Base-by-base conservation (phyloP, 176 grass and related monocot genomes). In the Tuctoria greenei region DNA sequence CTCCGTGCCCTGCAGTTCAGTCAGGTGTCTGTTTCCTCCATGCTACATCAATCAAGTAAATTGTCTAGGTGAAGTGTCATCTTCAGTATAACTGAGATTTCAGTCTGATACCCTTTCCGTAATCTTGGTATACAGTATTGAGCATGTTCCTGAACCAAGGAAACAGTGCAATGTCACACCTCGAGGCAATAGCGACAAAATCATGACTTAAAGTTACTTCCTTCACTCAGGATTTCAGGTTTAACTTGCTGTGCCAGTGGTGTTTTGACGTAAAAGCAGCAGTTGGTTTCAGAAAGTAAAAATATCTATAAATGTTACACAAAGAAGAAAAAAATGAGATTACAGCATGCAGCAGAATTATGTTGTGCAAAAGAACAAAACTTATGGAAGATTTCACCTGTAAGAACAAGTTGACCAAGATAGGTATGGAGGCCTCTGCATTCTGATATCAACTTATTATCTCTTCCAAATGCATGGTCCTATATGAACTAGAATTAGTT, bases 41-140 rank as follows among this genome's bases (percentile, higher is more conserved):
- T 76, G 40, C 72, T 43, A 50, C 31, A 51, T 44, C 64, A 41
- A 21, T 44, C 64, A 41, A 21, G 51, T 40, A 45, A 72, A 59
- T 75, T 46, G 6, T 14, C 54, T 1, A 0, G 64, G 20, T 81
- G 36, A 52, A 44, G 6, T 26, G 71, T 62, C 65, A 35, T 14
- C n/a, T 76, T 81, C 71, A 71, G 77, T 24, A 44, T 24, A 69
- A 7, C 12, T 27, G 37, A 23, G 45, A 17, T 17, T 23, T 24
- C 56, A 59, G 56, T 26, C 49, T 26, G 21, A 58, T 60, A 17
- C 58, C 31, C 1, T 34, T 34, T 16, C 50, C 47, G 15, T 13
- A 36, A 26, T 3, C 36, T 72, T n/a, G 43, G 6, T 47, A n/a
- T 26, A 10, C 31, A 31, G 31, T 31, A 31, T 10, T 7, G 44